Percentiles rank a stretch among this genome's conserved stretches.
Conservation (phyloP, 2,329 filamentous ascomycete genomes). For the Diaporthe aspalathi region DNA sequence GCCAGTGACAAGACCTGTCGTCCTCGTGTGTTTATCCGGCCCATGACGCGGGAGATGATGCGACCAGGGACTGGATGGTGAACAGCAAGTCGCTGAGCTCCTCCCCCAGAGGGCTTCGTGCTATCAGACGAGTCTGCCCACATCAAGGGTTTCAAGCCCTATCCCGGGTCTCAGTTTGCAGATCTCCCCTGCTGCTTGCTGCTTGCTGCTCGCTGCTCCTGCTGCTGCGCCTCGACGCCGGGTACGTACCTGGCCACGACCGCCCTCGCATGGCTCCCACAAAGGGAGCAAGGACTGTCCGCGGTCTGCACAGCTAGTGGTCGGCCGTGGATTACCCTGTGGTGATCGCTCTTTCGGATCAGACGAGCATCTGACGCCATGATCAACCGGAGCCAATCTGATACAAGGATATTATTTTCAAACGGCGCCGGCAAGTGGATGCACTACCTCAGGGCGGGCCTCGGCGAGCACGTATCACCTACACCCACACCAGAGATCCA, state of each 20-base stretch:
- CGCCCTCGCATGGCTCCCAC: conserved; percentile 30
- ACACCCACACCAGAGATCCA: conserved; percentile 42
- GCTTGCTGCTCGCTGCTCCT: too few relatives aligned
- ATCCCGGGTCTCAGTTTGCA: conserved; percentile 55
- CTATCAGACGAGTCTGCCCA: conserved; percentile 26
- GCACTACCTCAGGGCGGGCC: conserved; percentile 37
- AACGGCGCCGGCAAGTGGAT: conserved; percentile 44
- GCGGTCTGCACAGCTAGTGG: conserved; percentile 35
- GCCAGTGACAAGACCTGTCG: conserved; percentile 5
- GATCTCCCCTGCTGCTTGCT: conserved; percentile 52
- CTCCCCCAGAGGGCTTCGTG: conserved; percentile 5
- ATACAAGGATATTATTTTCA: conserved; percentile 47
- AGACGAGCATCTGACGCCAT: conserved; percentile 55
- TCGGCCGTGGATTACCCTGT: conserved; percentile 48
- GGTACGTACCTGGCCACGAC: conserved; percentile 34
- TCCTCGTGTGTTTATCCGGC: conserved; percentile 15
- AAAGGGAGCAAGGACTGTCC: conserved; percentile 24
- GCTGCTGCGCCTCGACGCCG: conserved; percentile 46
- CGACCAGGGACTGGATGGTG: conserved; percentile 10
- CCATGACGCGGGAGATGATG: conserved; percentile 10
- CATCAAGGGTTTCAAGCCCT: conserved; percentile 53
- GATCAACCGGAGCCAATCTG: conserved; percentile 52
- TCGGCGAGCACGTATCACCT: conserved; percentile 38
- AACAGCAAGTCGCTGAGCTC: conserved; percentile 25
- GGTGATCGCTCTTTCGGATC: conserved; percentile 53